phyloP scores from a whole-genome alignment of 2,329 filamentous ascomycete species.

The Claviceps quebecensis region DNA sequence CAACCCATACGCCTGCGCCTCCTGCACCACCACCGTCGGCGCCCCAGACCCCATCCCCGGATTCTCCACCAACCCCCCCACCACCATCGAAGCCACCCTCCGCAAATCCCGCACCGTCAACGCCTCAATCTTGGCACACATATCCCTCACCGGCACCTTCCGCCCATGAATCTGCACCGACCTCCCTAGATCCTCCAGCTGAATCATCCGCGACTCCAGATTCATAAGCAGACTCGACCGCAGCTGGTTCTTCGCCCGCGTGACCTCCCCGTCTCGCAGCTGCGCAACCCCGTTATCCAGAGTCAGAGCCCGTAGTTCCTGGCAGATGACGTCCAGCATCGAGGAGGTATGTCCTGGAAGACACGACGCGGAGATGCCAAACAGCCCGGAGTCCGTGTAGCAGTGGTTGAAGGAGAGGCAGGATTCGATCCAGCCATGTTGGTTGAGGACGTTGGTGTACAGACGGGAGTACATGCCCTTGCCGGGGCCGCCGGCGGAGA shows the following conservation, averaged over 20 bases:
- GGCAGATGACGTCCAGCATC: slow-evolving; percentile 94
- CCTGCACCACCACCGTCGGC: slow-evolving; percentile 88
- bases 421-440: slow-evolving; percentile 92
- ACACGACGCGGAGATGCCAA: slow-evolving; percentile 84
- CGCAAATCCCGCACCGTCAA: slow-evolving; percentile 70
- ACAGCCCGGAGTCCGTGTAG: slow-evolving; percentile 90
- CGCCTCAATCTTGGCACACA: slow-evolving; percentile 76
- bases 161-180: slow-evolving; percentile 94
- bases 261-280: slow-evolving; percentile 64
- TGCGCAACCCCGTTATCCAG: slow-evolving; percentile 60
- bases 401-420: slow-evolving; percentile 95
- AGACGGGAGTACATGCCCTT: slow-evolving; percentile 99
- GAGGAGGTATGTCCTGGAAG: slow-evolving; percentile 59
- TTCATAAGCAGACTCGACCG: slow-evolving; percentile 89
- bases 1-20: slow-evolving; percentile 62
- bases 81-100: slow-evolving; percentile 64
- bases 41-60: slow-evolving; percentile 65
- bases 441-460: slow-evolving; percentile 95
- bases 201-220: slow-evolving; percentile 91
- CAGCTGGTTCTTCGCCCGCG: slow-evolving; percentile 92
- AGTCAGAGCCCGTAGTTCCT: slow-evolving; percentile 68
- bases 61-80: slow-evolving; percentile 66
- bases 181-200: slow-evolving; percentile 85
- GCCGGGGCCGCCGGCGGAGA: slow-evolving; percentile 88
- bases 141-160: slow-evolving; percentile 83